Evolutionary conservation across 2,329 filamentous ascomycete species (phyloP), one percentile per base, ranked within the genome.

Genomic region (Verticillium klebahnii): DNA sequence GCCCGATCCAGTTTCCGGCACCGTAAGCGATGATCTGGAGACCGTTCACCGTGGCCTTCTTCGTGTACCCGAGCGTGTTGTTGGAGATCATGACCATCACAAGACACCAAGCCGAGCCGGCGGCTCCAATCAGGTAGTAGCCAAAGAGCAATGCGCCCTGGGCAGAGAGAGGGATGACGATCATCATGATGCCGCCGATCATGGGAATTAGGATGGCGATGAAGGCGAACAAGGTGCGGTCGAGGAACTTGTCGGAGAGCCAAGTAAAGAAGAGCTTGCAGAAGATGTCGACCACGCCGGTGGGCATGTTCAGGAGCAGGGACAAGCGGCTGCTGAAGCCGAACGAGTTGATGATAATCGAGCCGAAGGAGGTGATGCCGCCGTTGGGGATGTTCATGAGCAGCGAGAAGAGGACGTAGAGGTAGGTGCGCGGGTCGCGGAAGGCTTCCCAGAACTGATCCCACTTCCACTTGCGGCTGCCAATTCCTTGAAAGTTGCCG

Each of bases 401-500:
- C 36, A 90, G 70, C 0, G 83, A 76, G 76, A 90, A 85, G 31
- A 71, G 80, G 57, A 89, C 76, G 77, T 85, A 90, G 4, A 90
- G 77, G 68, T 85, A 84, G 0, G 78, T 82, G 70, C 84, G 84
- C 15, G 78, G 75, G 60, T 85, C 82, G 0, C 78, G 61, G 3
- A 78, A 66, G 0, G 76, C 72, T 63, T 85, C 81, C 17, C 82
- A 78, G 1, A 89, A 77, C 65, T 95, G 91, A 23, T 83, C 80
- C 75, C 82, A 79, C 65, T 89, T 89, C 74, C 89, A 90, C 64
- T 89, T 82, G 65, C 87, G 86, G 64, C 86, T 89, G 1, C 88
- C 89, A 17, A 90, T 87, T 0, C 91, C 91, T 63, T 91, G 91
- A 70, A 92, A 86, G 67, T 94, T 94, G 25, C 85, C 80, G 0